Evolutionary conservation across 2,329 filamentous ascomycete genomes (phyloP).

Genomic region (Volutella citrinella): DNA sequence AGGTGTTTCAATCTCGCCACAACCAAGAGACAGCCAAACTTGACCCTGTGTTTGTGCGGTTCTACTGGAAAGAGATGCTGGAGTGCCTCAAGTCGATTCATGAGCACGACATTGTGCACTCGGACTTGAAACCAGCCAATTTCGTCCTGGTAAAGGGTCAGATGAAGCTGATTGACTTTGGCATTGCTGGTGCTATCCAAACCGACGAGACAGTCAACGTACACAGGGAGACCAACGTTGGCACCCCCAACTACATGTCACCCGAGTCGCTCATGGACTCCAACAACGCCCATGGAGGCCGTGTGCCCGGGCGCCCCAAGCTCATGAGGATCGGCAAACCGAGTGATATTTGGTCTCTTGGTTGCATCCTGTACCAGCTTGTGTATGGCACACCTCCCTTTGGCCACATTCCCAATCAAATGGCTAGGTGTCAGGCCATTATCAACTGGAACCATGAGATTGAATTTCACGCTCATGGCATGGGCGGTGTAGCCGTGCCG

Average conservation of each 20-base stretch:
- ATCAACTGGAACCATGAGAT: slow-evolving; percentile 74
- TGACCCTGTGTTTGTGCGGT: slow-evolving; percentile 89
- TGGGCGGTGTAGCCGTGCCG: slow-evolving; percentile 63
- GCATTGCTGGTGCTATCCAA: slow-evolving; percentile 96
- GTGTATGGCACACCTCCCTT: slow-evolving; percentile 96
- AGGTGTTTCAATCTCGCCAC: slow-evolving; percentile 71
- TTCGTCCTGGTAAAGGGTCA: slow-evolving; percentile 89
- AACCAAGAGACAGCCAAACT: slow-evolving; percentile 72
- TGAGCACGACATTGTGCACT: slow-evolving; percentile 88
- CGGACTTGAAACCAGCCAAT: slow-evolving; percentile 94
- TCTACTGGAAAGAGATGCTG: slow-evolving; percentile 99
- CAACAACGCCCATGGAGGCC: slow-evolving; percentile 58
- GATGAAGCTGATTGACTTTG: slow-evolving; percentile 96
- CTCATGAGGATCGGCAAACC: slow-evolving; percentile 96
- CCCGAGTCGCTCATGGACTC: slow-evolving; percentile 90
- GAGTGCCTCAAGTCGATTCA: slow-evolving; percentile 91
- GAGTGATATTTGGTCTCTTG: slow-evolving; percentile 92
- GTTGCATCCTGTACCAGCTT: slow-evolving; percentile 97
- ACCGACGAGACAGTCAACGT: slow-evolving; percentile 96
- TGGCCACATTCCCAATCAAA: slow-evolving; percentile 83
- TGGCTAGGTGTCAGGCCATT: slow-evolving; percentile 83
- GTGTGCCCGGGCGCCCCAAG: slow-evolving; percentile 52
- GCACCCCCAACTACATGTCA: slow-evolving; percentile 98
- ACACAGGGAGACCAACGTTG: slow-evolving; percentile 90
- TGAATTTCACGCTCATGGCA: slow-evolving; percentile 66